These are phyloP conservation scores for Lachancea fermentati DNA, from an alignment of 805 yeast genomes.

Conservation along the genomic window DNA sequence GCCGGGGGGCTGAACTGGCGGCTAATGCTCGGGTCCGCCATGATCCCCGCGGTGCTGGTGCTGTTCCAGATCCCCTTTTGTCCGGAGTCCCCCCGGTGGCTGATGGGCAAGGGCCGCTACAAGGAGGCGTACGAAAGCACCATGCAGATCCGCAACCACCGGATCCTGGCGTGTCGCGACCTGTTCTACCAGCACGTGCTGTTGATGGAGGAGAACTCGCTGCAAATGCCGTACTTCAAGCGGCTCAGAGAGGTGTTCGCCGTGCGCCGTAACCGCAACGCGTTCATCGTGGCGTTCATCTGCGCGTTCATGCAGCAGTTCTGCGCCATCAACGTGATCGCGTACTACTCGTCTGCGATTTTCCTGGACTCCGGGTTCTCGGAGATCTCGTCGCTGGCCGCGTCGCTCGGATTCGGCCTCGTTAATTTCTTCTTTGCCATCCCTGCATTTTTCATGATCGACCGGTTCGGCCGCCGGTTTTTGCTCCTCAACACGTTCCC, in stretches of 20 bases:
- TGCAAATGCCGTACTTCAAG: slow-evolving; percentile 40
- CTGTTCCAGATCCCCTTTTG: slow-evolving; percentile 57
- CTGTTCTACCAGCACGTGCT: slow-evolving; percentile 62
- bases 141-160: slow-evolving; percentile 42
- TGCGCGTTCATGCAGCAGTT: slow-evolving; percentile 89
- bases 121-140: slow-evolving; percentile 51
- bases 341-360: slow-evolving; percentile 76
- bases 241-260: slow-evolving; percentile 56
- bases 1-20: slow-evolving; percentile 56
- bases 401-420: slow-evolving; percentile 85
- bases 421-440: slow-evolving; percentile 74
- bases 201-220: slow-evolving; percentile 55
- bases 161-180: slow-evolving; percentile 64
- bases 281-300: slow-evolving; percentile 71
- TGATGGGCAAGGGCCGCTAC: slow-evolving; percentile 65
- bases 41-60: slow-evolving; percentile 59
- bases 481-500: slow-evolving; percentile 57
- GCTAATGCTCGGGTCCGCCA: slow-evolving; percentile 62
- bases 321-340: slow-evolving; percentile 86
- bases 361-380: slow-evolving; percentile 63
- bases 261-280: slow-evolving; percentile 77
- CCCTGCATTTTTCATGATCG: slow-evolving; percentile 79
- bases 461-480: slow-evolving; percentile 66
- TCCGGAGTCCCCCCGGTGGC: slow-evolving; percentile 75
- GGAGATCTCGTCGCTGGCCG: slow-evolving; percentile 58